Conservation (phyloP, 2,329 filamentous ascomycete species). For the Penicillium sp. region DNA sequence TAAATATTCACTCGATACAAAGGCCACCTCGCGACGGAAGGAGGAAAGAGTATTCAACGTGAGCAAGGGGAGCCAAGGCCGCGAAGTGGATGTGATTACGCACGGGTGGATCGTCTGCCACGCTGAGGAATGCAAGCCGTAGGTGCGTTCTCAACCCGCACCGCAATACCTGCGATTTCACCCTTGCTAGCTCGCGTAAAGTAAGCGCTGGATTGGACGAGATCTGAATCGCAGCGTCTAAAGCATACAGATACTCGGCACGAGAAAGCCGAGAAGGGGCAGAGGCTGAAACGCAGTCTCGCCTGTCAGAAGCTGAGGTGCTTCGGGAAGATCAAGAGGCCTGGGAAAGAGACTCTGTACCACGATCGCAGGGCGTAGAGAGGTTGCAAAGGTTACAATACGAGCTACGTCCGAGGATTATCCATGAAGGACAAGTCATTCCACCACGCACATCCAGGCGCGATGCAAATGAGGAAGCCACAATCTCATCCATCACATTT, state of each 20-base stretch:
- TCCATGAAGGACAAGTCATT: too few relatives aligned
- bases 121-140: slow-evolving; percentile 23
- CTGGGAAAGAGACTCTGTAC: background rate
- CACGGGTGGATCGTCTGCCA: slow-evolving; percentile 16
- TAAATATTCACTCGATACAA: slow-evolving; percentile 5
- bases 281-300: slow-evolving; percentile 10
- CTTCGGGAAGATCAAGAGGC: background rate
- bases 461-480: too few relatives aligned
- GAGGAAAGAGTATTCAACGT: slow-evolving; percentile 7
- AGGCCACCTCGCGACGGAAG: slow-evolving; percentile 14
- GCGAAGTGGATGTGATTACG: slow-evolving; percentile 20
- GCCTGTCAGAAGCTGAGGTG: slow-evolving; percentile 6
- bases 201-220: too few relatives aligned
- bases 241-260: background rate
- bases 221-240: slow-evolving; percentile 1
- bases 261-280: too few relatives aligned
- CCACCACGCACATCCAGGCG: too few relatives aligned
- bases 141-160: too few relatives aligned
- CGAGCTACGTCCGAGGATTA: slow-evolving; percentile 8
- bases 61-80: slow-evolving; percentile 6
- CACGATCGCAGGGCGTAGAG: too few relatives aligned
- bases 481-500: too few relatives aligned
- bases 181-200: too few relatives aligned
- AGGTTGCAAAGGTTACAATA: too few relatives aligned
- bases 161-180: too few relatives aligned